Conservation (phyloP, 2,329 filamentous ascomycete genomes). For the Trichoderma atrobrunneum region DNA sequence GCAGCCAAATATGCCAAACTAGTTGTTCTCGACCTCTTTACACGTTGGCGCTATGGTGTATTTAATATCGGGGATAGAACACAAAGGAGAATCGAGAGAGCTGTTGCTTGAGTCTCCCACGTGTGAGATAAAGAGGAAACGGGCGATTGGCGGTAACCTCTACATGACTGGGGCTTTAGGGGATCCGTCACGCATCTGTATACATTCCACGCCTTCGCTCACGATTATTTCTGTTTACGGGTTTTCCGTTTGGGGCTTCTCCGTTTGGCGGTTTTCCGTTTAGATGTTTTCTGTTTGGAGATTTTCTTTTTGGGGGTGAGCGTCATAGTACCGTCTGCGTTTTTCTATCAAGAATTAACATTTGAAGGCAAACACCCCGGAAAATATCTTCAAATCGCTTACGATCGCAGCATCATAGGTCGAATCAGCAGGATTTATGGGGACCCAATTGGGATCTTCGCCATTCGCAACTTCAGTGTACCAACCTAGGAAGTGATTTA, state of each 20-base stretch:
- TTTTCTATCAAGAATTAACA: neutral
- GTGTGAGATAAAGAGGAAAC: neutral
- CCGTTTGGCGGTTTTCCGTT: no score
- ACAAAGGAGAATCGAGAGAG: no score
- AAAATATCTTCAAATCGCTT: neutral
- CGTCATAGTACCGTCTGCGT: neutral
- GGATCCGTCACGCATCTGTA: neutral
- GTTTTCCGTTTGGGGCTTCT: no score
- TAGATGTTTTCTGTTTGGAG: no score
- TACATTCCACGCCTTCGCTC: neutral
- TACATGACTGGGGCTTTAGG: neutral
- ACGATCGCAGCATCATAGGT: no score
- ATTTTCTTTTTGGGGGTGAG: no score
- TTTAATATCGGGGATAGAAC: no score
- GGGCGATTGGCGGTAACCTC: neutral
- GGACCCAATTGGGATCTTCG: neutral
- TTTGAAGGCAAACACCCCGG: neutral
- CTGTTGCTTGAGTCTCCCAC: no score
- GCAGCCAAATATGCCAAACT: neutral
- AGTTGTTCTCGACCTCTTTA: no score
- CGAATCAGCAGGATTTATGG: neutral
- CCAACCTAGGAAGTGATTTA: neutral
- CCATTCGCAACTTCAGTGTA: neutral
- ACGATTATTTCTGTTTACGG: no score
- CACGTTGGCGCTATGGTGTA: no score